Percentiles rank a stretch among this genome's conserved stretches.
These are phyloP conservation scores for Moelleriella libera DNA, from an alignment of 2,329 filamentous ascomycete genomes.

Conservation along the genomic window DNA sequence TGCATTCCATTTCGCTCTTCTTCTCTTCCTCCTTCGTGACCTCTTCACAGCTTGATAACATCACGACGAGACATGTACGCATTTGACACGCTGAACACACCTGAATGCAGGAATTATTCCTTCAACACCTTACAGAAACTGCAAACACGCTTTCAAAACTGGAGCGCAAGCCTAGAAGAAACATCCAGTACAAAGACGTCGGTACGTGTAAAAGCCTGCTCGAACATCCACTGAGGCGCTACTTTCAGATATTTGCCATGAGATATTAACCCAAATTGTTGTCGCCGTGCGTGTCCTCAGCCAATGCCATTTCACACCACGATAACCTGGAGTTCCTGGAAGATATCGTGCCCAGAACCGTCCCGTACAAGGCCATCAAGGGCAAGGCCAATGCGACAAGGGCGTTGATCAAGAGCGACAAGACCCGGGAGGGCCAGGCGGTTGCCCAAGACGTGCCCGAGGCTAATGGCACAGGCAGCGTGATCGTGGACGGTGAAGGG, in stretches of 20 bases:
- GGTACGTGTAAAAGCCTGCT: conserved; percentile 31
- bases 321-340: conserved; percentile 92
- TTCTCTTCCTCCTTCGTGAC: too few species aligned
- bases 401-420: conserved; percentile 26
- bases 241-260: too few species aligned
- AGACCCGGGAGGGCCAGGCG: conserved; percentile 10
- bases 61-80: too few species aligned
- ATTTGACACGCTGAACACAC: neutral
- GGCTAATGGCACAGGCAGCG: conserved; percentile 11
- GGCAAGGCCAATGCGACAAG: conserved; percentile 39
- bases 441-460: conserved; percentile 9
- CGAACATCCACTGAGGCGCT: too few species aligned
- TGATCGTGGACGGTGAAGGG: conserved; percentile 14
- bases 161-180: conserved; percentile 81
- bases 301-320: conserved; percentile 70
- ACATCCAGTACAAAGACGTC: conserved; percentile 92
- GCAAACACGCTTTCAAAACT: conserved; percentile 79
- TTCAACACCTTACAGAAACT: conserved; percentile 78
- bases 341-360: conserved; percentile 80
- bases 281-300: conserved; percentile 24
- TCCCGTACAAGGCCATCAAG: conserved; percentile 68
- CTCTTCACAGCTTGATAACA: too few species aligned
- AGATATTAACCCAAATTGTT: neutral
- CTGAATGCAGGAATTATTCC: conserved; percentile 69
- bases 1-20: too few species aligned